phyloP scores from a whole-genome alignment of 345 rosid species.

The Linum lewisii region DNA sequence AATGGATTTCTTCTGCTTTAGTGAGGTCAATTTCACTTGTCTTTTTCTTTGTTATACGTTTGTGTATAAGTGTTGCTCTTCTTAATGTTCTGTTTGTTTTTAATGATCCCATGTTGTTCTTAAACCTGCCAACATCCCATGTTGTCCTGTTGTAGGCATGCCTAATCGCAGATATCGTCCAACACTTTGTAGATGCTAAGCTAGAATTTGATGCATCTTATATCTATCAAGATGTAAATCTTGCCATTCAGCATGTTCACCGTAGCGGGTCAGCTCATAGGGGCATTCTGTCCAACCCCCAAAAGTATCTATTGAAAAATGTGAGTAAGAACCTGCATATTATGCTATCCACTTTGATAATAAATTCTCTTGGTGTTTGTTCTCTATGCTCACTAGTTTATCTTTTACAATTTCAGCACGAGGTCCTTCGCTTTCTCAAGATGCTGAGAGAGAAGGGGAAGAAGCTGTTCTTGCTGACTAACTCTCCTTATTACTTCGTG shows the following conservation, averaged over 20 bases:
- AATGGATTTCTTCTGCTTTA: conserved; percentile 99
- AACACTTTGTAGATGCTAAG: conserved; percentile 80
- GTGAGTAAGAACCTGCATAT: conserved; percentile 25
- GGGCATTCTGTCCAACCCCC: conserved; percentile 82
- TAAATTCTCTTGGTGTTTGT: background rate
- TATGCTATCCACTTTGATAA: too few relatives aligned
- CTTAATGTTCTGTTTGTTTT: too few relatives aligned
- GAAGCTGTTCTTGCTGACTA: conserved; percentile 86
- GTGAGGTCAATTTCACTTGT: conserved; percentile 77
- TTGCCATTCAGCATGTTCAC: conserved; percentile 94
- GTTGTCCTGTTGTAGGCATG: conserved; percentile 49
- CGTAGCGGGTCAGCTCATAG: conserved; percentile 83
- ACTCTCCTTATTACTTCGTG: conserved; percentile 89
- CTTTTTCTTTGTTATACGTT: conserved; percentile 1
- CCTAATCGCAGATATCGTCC: conserved; percentile 92
- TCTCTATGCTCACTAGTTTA: background rate
- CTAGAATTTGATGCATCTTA: conserved; percentile 91
- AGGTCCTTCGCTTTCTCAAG: conserved; percentile 51
- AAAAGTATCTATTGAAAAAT: conserved; percentile 71
- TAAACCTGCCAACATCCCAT: background rate
- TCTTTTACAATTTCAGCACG: conserved; percentile 35
- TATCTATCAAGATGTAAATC: conserved; percentile 86
- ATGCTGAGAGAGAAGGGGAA: conserved; percentile 83
- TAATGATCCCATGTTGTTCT: too few relatives aligned
- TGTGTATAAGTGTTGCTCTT: background rate